A percentile compares a stretch with the other conserved stretches of the same genome.
Conservation (phyloP, 768 basidiomycete genomes). For the Boletus barrowsii region DNA sequence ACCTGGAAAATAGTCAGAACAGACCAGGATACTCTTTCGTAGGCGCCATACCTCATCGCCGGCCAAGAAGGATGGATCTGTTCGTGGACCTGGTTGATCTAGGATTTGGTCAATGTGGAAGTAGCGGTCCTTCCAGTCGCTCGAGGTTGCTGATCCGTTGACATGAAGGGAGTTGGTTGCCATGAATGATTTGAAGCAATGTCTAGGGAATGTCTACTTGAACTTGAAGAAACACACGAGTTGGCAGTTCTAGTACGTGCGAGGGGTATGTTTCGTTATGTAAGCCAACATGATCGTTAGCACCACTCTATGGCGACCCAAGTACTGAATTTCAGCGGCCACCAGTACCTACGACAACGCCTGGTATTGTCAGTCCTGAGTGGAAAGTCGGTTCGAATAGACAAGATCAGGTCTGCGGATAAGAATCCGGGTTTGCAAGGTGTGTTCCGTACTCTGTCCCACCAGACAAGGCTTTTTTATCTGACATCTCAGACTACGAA, state of each 20-base stretch:
- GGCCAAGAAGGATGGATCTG: constrained; percentile 77
- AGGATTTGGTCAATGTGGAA: constrained; percentile 84
- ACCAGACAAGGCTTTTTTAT: neutral
- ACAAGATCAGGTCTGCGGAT: constrained; percentile 86
- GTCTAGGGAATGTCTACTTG: constrained; percentile 14
- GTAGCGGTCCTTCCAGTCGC: constrained; percentile 65
- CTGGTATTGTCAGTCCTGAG: constrained; percentile 88
- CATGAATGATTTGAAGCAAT: constrained; percentile 21
- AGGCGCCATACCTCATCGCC: constrained; percentile 66
- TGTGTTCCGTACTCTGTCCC: constrained; percentile 29
- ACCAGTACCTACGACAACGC: constrained; percentile 79
- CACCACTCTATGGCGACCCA: constrained; percentile 19
- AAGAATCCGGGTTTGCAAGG: constrained; percentile 95
- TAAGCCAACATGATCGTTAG: constrained; percentile 14
- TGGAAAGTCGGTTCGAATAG: constrained; percentile 79
- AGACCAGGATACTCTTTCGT: neutral
- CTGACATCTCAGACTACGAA: constrained; percentile 70
- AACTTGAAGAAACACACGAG: neutral
- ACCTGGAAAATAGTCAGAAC: constrained; percentile 47
- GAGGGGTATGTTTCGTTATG: constrained; percentile 16
- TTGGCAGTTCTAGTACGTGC: neutral
- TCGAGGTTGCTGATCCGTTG: constrained; percentile 36
- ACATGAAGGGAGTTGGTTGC: constrained; percentile 18
- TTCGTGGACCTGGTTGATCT: constrained; percentile 84
- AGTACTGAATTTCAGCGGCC: constrained; percentile 67